A percentile compares a stretch with the other conserved stretches of the same genome.
phyloP scores from a whole-genome alignment of 2,329 filamentous ascomycete species.

The Ambrosiella xylebori region DNA sequence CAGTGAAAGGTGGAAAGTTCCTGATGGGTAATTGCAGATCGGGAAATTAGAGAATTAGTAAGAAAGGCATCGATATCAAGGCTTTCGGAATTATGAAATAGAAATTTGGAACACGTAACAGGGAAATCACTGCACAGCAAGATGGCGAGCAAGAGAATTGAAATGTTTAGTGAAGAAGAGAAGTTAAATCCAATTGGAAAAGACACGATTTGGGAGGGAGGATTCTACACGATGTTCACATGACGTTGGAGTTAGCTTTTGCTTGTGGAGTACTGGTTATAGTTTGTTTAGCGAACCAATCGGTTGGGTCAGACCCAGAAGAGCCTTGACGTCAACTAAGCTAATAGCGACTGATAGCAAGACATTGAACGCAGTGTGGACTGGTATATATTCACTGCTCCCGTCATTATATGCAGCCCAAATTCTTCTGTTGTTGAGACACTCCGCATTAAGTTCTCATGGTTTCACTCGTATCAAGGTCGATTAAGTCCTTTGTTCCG shows the following conservation, averaged over 20 bases:
- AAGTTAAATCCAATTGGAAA: background rate
- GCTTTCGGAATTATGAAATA: background rate
- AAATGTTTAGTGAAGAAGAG: too few relatives aligned
- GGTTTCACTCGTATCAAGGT: too few relatives aligned
- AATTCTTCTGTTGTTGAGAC: too few relatives aligned
- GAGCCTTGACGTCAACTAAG: background rate
- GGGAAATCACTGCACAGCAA: background rate
- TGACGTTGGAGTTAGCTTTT: background rate
- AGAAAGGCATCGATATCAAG: too few relatives aligned
- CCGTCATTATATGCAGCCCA: too few relatives aligned
- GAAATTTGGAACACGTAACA: background rate
- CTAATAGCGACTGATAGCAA: background rate
- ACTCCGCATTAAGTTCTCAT: too few relatives aligned
- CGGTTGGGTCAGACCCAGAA: background rate
- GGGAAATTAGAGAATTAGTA: too few relatives aligned
- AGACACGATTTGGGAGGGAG: background rate
- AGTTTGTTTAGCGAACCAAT: background rate
- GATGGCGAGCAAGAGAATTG: background rate
- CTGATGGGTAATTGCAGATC: background rate
- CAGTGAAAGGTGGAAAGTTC: background rate
- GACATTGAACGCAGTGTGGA: background rate
- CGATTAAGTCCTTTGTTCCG: too few relatives aligned
- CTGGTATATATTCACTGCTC: too few relatives aligned
- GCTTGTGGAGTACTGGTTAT: background rate
- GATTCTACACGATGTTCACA: background rate